A percentile compares a stretch with the other conserved stretches of the same genome.
Conservation (phyloP, 768 basidiomycete species). For the Sarcomyxa edulis region DNA sequence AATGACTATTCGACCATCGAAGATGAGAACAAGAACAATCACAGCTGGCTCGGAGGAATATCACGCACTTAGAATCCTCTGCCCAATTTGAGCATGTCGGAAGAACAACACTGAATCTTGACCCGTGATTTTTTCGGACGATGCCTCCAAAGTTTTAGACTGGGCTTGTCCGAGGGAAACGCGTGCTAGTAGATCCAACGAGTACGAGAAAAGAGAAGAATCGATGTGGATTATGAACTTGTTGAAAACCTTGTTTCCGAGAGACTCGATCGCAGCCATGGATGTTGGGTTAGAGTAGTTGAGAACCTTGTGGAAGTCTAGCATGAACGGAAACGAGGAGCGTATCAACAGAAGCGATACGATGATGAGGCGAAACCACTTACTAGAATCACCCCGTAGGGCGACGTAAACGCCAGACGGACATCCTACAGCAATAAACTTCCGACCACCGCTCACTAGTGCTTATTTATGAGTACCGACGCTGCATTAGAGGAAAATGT, state of each 20-base stretch:
- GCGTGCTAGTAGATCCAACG: slow-evolving; percentile 63
- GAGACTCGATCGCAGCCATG: slow-evolving; percentile 49
- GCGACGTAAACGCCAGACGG: slow-evolving; percentile 68
- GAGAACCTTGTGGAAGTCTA: slow-evolving; percentile 61
- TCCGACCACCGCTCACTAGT: slow-evolving; percentile 45
- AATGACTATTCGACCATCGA: slow-evolving; percentile 44
- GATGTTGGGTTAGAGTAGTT: slow-evolving; percentile 40
- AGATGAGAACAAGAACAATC: neutral
- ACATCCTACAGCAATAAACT: slow-evolving; percentile 62
- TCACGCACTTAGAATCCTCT: slow-evolving; percentile 51
- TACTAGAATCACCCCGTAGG: slow-evolving; percentile 49
- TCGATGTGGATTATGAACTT: slow-evolving; percentile 66
- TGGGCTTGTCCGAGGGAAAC: slow-evolving; percentile 47
- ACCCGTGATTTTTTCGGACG: slow-evolving; percentile 56
- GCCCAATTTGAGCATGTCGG: slow-evolving; percentile 46
- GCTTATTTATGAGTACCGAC: neutral
- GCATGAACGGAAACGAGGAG: slow-evolving; percentile 1
- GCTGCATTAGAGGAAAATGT: neutral
- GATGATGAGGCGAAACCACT: too few relatives aligned
- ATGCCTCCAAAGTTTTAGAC: slow-evolving; percentile 42
- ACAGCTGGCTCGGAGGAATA: neutral
- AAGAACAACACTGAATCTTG: slow-evolving; percentile 59
- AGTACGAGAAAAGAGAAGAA: slow-evolving; percentile 54
- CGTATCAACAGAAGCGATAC: neutral
- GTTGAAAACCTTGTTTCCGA: slow-evolving; percentile 42